Evolutionary conservation across 164 flowering plant species (phyloP), one percentile per base, ranked within the genome.

Genomic region (Sextonia rubra): DNA sequence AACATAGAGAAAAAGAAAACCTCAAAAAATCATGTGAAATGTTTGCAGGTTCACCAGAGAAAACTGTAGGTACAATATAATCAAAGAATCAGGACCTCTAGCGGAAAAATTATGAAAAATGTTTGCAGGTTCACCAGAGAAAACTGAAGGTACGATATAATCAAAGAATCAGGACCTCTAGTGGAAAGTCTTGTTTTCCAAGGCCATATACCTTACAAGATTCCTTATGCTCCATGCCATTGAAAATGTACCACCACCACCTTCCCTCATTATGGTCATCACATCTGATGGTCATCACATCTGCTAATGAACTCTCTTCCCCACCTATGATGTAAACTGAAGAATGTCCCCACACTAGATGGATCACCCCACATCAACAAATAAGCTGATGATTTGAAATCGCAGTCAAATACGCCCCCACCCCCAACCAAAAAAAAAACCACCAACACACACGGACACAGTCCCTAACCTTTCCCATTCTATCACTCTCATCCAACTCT

Each of bases 261-360:
- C 67, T 64, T 12, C 67, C 37, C 20, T 27, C n/a, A 17, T 64
- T 29, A 18, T 64, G 67, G 32, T 29, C 11, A 30, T 47, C 47
- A 44, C 70, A 68, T 60, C 27, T 26, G 32, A 18, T 64, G 67
- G 32, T 29, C 11, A 30, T 47, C 47, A 44, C 70, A 68, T 60
- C 27, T 26, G 32, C 70, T 68, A 49, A 23, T 49, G 60, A 47
- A 65, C 68, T 65, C 47, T 65, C 68, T 65, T 65, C 47, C 22
- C 68, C 68, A 65, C 47, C 68, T 65, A 30, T 65, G 48, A 65
- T 17, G 68, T 65, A 18, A 65, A 65, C 47, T 65, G 20, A 65
- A 29, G 68, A n/a, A 65, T 65, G 68, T 65, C 47, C 44, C 47
- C 20, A 32, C 68, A 47, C 15, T 12, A 17, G 30, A 61, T 25